A percentile compares a stretch with the other conserved stretches of the same genome.
These are phyloP conservation scores for Debaryomyces castellii DNA, from an alignment of 805 yeast species.

Conservation along the genomic window DNA sequence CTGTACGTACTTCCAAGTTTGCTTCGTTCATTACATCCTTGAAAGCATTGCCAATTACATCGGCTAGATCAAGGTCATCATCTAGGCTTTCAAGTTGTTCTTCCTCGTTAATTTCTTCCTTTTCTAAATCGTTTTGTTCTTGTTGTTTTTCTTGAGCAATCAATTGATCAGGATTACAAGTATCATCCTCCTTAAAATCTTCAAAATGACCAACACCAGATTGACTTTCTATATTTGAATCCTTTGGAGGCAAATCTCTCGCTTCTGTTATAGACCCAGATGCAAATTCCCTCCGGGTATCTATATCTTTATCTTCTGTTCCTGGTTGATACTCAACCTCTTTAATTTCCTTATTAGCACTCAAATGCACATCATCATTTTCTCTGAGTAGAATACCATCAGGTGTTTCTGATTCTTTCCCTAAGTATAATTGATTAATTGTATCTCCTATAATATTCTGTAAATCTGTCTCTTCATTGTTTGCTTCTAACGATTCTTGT, in stretches of 20 bases:
- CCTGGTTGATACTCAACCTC: background rate
- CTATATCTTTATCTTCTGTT: background rate
- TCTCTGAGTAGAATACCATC: background rate
- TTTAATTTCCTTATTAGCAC: background rate
- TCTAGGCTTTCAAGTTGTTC: background rate
- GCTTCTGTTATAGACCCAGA: too few relatives aligned
- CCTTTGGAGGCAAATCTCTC: too few relatives aligned
- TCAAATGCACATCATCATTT: background rate
- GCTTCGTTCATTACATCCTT: background rate
- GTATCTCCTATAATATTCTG: constrained; percentile 41
- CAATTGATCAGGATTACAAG: background rate
- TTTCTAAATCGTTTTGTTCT: background rate
- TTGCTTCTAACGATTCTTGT: background rate
- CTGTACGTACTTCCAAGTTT: background rate
- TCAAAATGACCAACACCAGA: background rate
- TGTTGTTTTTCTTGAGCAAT: background rate
- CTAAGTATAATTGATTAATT: constrained; percentile 29
- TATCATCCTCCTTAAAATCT: background rate
- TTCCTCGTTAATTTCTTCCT: too few relatives aligned
- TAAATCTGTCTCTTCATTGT: constrained; percentile 20
- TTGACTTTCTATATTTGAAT: background rate
- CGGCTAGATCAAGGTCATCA: constrained; percentile 18
- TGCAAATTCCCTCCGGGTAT: too few relatives aligned
- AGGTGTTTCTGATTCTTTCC: constrained; percentile 3
- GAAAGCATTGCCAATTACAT: constrained; percentile 33